Percentiles rank a stretch among this genome's conserved stretches.
Evolutionary conservation across 1,284 basidiomycete genomes (phyloP).

Genomic region (Moesziomyces parantarcticus): DNA sequence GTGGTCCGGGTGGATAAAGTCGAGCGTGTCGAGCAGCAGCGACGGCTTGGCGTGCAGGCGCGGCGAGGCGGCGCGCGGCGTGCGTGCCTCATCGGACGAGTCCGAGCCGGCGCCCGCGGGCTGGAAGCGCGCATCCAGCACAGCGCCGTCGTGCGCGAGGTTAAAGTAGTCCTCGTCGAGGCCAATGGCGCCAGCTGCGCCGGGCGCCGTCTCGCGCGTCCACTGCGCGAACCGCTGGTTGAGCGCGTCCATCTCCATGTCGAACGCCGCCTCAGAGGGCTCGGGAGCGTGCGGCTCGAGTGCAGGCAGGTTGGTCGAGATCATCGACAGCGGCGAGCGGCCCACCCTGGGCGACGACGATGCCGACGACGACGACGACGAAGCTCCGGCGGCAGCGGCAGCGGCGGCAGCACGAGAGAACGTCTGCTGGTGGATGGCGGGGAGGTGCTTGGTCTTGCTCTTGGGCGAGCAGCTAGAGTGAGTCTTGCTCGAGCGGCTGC

Average conservation of each 20-base stretch:
- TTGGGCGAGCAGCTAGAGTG: constrained; percentile 42
- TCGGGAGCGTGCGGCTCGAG: constrained; percentile 23
- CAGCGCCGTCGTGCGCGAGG: constrained; percentile 23
- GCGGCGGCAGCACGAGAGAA: constrained; percentile 5
- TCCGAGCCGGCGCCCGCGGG: constrained; percentile 25
- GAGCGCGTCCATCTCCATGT: constrained; percentile 46
- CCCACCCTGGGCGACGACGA: constrained; percentile 36
- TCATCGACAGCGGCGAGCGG: constrained; percentile 28
- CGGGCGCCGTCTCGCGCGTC: constrained; percentile 9
- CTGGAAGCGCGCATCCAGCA: not conserved
- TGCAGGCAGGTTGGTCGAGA: constrained; percentile 41
- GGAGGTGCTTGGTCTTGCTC: constrained; percentile 39
- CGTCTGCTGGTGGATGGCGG: constrained; percentile 30
- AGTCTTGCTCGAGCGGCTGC: constrained; percentile 24
- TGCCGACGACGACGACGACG: constrained; percentile 17
- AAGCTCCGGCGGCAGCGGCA: too few species aligned
- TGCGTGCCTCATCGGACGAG: constrained; percentile 43
- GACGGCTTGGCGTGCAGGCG: constrained; percentile 18
- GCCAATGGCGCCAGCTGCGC: not conserved
- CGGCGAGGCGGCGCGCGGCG: constrained; percentile 42
- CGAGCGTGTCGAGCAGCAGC: constrained; percentile 13
- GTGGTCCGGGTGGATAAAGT: constrained; percentile 50
- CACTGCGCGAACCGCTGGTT: constrained; percentile 40
- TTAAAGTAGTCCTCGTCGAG: constrained; percentile 43
- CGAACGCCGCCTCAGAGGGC: constrained; percentile 19